A percentile compares a stretch with the other conserved stretches of the same genome.
Evolutionary conservation across 306 rosid genomes (phyloP).

Genomic region (Calophaca sinica): DNA sequence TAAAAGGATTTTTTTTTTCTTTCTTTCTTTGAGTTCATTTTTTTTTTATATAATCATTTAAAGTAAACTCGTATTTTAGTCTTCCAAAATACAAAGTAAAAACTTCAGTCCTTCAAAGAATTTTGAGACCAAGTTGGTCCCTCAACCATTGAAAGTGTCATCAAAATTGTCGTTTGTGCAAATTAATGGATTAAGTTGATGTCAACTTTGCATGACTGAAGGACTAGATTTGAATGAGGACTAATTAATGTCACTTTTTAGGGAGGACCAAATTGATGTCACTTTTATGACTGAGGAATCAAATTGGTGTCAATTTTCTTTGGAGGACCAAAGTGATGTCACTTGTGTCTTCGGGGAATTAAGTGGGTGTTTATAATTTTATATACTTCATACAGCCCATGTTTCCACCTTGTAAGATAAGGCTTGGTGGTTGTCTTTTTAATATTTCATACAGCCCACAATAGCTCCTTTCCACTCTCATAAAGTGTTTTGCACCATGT

Average conservation of each 20-base stretch:
- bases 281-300: neutral
- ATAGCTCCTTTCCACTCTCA: too few relatives aligned
- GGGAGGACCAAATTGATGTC: neutral
- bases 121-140: constrained; percentile 6
- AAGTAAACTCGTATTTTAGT: neutral
- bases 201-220: constrained; percentile 13
- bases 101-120: constrained; percentile 10
- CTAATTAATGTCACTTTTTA: neutral
- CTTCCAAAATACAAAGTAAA: constrained; percentile 18
- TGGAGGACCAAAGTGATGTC: neutral
- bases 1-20: neutral
- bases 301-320: neutral
- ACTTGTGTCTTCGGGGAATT: neutral
- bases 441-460: too few relatives aligned
- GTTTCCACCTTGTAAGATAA: too few relatives aligned
- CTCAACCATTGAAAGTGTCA: constrained; percentile 14
- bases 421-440: too few relatives aligned
- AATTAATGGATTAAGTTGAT: constrained; percentile 3
- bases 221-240: too few relatives aligned
- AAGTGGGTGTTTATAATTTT: neutral
- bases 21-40: neutral
- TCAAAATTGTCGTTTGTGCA: neutral
- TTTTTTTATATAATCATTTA: neutral
- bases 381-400: neutral
- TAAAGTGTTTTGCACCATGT: too few relatives aligned